Conservation (phyloP, 768 basidiomycete genomes). For the Amanita muscaria region DNA sequence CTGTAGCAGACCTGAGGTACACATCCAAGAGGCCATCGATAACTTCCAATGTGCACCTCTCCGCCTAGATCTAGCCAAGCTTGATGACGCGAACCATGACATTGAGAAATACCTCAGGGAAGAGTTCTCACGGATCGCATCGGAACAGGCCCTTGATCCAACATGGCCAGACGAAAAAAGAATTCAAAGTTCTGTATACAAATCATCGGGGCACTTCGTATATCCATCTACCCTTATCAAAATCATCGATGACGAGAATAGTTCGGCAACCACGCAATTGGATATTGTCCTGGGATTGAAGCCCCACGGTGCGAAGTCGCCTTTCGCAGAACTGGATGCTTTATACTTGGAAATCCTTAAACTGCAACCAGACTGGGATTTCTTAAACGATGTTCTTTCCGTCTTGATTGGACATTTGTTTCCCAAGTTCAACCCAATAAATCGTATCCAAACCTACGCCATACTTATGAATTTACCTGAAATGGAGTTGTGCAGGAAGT, state of each 20-base stretch:
- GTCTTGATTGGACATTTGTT: background rate
- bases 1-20: background rate
- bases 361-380: background rate
- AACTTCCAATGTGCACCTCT: background rate
- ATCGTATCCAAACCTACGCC: too few relatives aligned
- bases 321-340: background rate
- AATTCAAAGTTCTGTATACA: background rate
- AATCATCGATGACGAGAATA: background rate
- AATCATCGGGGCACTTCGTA: background rate
- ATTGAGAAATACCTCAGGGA: background rate
- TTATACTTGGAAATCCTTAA: background rate
- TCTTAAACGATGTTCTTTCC: background rate
- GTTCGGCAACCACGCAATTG: background rate
- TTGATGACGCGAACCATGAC: background rate
- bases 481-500: too few relatives aligned
- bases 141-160: background rate
- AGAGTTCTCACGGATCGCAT: background rate
- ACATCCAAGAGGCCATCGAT: background rate
- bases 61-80: background rate
- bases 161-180: background rate
- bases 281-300: background rate
- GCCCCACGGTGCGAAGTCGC: background rate
- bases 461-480: too few relatives aligned
- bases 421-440: too few relatives aligned
- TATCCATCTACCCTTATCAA: background rate